Evolutionary conservation across 75 land plant species (phyloP).

Genomic region (Selaginella moellendorffii): DNA sequence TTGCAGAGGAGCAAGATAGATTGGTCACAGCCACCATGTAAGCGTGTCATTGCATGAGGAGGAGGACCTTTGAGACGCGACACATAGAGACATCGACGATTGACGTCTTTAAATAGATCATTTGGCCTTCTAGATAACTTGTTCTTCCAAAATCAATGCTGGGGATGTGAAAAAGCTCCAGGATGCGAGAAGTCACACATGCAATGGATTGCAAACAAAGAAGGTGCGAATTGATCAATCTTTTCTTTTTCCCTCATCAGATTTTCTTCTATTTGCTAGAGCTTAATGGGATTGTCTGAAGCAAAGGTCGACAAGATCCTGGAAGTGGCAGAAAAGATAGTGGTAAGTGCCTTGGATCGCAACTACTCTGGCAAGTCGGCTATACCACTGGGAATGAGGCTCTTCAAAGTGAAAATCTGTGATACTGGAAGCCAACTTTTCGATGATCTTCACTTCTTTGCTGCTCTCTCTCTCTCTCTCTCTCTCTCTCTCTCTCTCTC

Average conservation of each 20-base stretch:
- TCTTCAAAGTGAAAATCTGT: conserved; percentile 20
- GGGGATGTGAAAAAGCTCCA: conserved; percentile 89
- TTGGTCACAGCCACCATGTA: conserved; percentile 60
- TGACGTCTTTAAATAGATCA: conserved; percentile 83
- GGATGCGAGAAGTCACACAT: conserved; percentile 92
- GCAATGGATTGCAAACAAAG: conserved; percentile 95
- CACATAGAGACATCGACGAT: conserved; percentile 24
- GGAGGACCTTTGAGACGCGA: conserved; percentile 22
- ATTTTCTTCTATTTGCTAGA: conserved; percentile 26
- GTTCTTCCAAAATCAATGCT: conserved; percentile 83
- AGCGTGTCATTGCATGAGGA: conserved; percentile 38
- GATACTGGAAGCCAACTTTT: conserved; percentile 13
- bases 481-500: conserved; percentile 3
- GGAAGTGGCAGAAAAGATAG: conserved; percentile 79
- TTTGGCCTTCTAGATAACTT: conserved; percentile 86
- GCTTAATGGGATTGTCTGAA: conserved; percentile 80
- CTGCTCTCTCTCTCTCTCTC: not conserved
- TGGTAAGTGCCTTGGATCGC: conserved; percentile 27
- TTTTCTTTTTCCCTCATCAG: not conserved
- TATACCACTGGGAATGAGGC: conserved; percentile 89
- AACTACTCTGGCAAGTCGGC: conserved; percentile 45
- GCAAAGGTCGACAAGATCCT: conserved; percentile 96
- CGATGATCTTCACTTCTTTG: conserved; percentile 37
- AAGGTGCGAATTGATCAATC: conserved; percentile 31
- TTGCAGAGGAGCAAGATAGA: not conserved